Evolutionary conservation across 2,329 filamentous ascomycete species (phyloP).

Genomic region (Pyrenophora seminiperda): DNA sequence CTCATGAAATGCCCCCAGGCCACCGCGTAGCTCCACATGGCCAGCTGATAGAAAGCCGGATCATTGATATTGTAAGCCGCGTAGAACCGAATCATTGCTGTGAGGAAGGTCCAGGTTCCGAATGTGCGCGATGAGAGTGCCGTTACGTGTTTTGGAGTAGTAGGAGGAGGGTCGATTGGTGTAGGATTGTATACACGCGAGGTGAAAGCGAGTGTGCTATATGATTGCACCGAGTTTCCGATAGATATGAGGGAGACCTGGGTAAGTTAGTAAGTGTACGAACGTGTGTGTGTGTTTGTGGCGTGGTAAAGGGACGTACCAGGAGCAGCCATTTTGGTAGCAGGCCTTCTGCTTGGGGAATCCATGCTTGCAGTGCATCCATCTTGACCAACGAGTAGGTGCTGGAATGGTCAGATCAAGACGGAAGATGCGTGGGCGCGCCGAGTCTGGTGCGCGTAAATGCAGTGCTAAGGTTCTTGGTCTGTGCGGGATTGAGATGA

Average conservation of each 20-base stretch:
- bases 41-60: slow-evolving; percentile 75
- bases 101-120: slow-evolving; percentile 85
- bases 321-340: slow-evolving; percentile 70
- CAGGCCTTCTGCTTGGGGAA: slow-evolving; percentile 56
- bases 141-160: slow-evolving; percentile 62
- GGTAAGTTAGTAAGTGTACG: neutral
- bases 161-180: slow-evolving; percentile 46
- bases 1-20: slow-evolving; percentile 65
- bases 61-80: slow-evolving; percentile 81
- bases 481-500: slow-evolving; percentile 4
- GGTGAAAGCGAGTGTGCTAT: slow-evolving; percentile 78
- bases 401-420: neutral
- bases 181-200: slow-evolving; percentile 82
- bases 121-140: slow-evolving; percentile 79
- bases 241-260: slow-evolving; percentile 83
- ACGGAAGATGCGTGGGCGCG: neutral
- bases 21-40: slow-evolving; percentile 79
- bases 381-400: slow-evolving; percentile 24
- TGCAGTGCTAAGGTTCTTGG: slow-evolving; percentile 1
- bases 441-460: neutral
- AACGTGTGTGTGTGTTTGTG: neutral
- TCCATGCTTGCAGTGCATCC: slow-evolving; percentile 45
- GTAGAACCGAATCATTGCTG: slow-evolving; percentile 77
- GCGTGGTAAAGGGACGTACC: slow-evolving; percentile 51
- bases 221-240: slow-evolving; percentile 84